These are phyloP conservation scores for Monilinia laxa DNA, from an alignment of 2,329 filamentous ascomycete species.

Conservation along the genomic window DNA sequence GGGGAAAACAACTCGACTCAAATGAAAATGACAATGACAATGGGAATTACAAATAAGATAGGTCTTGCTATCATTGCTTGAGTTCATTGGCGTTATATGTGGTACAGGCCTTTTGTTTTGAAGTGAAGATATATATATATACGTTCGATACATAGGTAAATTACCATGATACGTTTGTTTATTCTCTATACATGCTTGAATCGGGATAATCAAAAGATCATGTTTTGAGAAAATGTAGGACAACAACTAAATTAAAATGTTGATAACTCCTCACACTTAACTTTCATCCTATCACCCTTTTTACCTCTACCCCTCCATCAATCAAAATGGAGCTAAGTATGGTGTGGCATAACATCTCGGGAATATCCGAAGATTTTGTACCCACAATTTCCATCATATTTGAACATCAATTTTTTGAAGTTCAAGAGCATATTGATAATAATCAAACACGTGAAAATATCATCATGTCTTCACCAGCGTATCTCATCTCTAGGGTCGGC, in stretches of 20 bases:
- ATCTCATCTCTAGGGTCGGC: slow-evolving; percentile 45
- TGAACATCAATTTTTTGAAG: slow-evolving; percentile 9
- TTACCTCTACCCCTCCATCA: no score
- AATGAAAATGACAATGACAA: slow-evolving; percentile 20
- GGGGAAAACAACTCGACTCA: slow-evolving; percentile 30
- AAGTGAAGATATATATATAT: no score
- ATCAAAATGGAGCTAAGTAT: not conserved
- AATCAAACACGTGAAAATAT: not conserved
- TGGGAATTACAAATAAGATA: not conserved
- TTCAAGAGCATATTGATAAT: not conserved
- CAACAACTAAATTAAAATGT: no score
- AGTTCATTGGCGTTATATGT: not conserved
- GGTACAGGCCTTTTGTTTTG: no score
- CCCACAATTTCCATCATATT: slow-evolving; percentile 7
- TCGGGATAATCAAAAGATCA: no score
- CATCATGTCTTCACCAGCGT: slow-evolving; percentile 37
- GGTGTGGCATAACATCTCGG: slow-evolving; percentile 7
- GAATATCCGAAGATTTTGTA: slow-evolving; percentile 13
- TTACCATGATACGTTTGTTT: no score
- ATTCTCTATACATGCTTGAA: no score
- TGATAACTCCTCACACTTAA: no score
- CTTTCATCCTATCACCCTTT: no score
- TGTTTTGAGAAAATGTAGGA: no score
- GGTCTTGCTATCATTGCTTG: not conserved
- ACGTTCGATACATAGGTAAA: no score